Base-by-base conservation (phyloP, 2,329 filamentous ascomycete genomes). In the Orbilia ellipsospora region DNA sequence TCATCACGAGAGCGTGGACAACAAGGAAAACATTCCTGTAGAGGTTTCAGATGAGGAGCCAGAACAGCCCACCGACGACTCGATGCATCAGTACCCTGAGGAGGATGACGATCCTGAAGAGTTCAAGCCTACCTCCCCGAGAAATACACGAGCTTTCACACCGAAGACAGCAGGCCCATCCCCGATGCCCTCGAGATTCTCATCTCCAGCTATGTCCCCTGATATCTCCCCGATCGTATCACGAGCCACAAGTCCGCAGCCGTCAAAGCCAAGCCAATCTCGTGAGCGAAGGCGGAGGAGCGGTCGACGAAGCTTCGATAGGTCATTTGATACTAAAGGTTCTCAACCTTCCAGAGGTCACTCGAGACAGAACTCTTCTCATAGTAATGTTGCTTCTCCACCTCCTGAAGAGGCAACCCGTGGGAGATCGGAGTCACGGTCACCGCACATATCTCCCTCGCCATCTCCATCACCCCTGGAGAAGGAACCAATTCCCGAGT, bases 11-110 rank as follows among this genome's bases (percentile, higher is more conserved):
- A 68, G 63, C 44, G 48, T 67, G 23, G 70, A 74, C 52, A 68
- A 74, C 16, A 74, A 76, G 26, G 64, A 76, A 42, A 76, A 70
- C 40, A 76, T 76, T 18, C 64, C 72, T 0, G 52, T 76, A 16
- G 72, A 65, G 7, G 42, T 69, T n/a, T 69, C 72, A 4, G 66
- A 76, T 16, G 64, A 76, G 15, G 55, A 59, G 40, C 12, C 55
- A 1, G 59, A 69, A 42, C 44, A 52, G 12, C 15, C 28, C 6
- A 45, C 20, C 18, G 20, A 31, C 7, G 36, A 59, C 1, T 13
- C 45, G n/a, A 42, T 50, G 12, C 31, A 36, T 10, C 31, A 36
- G 10, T 57, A 66, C 28, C 70, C 70, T 20, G 65, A 42, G 0
- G 64, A 60, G 1, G 65, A 64, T 16, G 64, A 74, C 15, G 63